Conservation (phyloP, 768 basidiomycete genomes). For the Suillus decipiens region DNA sequence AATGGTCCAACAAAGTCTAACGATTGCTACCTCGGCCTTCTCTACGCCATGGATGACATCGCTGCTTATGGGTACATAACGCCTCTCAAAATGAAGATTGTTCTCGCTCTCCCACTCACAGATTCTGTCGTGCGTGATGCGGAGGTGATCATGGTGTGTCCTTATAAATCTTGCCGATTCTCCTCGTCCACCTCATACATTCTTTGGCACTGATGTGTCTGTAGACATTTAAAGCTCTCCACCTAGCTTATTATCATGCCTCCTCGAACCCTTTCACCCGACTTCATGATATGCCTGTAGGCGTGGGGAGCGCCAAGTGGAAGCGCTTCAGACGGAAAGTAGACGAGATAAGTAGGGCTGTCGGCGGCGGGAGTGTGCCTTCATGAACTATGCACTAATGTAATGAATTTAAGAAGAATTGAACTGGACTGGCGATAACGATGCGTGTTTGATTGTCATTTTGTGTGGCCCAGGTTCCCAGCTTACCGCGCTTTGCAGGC, state of each 20-base stretch:
- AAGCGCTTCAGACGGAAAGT: constrained; percentile 67
- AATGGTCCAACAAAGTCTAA: constrained; percentile 54
- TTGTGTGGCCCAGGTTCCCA: constrained; percentile 24
- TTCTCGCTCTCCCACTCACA: constrained; percentile 75
- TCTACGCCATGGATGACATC: constrained; percentile 91
- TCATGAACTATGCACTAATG: constrained; percentile 22
- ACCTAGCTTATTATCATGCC: constrained; percentile 83
- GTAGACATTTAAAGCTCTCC: constrained; percentile 86
- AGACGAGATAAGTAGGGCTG: constrained; percentile 70
- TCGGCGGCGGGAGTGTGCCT: constrained; percentile 42
- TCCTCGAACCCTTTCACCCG: constrained; percentile 87
- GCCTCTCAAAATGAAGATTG: constrained; percentile 84
- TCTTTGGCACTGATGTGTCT: neutral
- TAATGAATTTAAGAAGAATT: constrained; percentile 16
- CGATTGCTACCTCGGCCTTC: constrained; percentile 82
- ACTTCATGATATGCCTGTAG: constrained; percentile 52
- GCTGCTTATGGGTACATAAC: constrained; percentile 93
- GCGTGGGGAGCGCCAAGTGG: constrained; percentile 67
- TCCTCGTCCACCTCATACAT: neutral
- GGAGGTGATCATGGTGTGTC: constrained; percentile 72
- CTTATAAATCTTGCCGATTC: neutral
- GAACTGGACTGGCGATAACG: neutral
- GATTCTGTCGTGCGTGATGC: constrained; percentile 81
- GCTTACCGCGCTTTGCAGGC: constrained; percentile 30
- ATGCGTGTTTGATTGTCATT: constrained; percentile 1